Percentiles rank a stretch among this genome's conserved stretches.
These are phyloP conservation scores for Sugiyamaella grinbergsii DNA, from an alignment of 1,139 yeast genomes.

Conservation along the genomic window DNA sequence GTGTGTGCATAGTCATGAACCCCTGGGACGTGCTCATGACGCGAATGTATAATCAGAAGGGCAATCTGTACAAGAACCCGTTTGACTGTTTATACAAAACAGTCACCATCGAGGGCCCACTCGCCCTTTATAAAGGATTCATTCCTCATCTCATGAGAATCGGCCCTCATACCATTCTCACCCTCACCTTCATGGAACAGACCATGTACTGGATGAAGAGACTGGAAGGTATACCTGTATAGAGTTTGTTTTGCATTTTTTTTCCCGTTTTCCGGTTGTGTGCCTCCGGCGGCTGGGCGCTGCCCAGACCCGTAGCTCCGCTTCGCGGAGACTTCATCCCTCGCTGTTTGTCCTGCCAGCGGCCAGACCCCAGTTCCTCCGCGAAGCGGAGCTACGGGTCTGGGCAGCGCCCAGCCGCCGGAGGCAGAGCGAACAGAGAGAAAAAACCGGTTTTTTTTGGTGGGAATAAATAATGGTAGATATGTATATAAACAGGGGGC, in stretches of 20 bases:
- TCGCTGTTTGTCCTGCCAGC: no score
- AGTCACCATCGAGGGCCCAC: constrained; percentile 74
- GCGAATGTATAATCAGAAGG: constrained; percentile 92
- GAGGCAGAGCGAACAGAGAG: constrained; percentile 6
- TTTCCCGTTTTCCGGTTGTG: no score
- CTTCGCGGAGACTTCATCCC: constrained; percentile 4
- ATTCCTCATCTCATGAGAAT: constrained; percentile 89
- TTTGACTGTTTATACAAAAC: constrained; percentile 87
- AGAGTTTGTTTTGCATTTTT: constrained; percentile 16
- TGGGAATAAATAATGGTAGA: constrained; percentile 11
- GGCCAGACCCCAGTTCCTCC: constrained; percentile 1
- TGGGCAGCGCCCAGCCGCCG: constrained; percentile 17
- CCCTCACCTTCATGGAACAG: constrained; percentile 93
- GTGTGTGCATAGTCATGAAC: constrained; percentile 93
- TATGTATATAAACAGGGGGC: constrained; percentile 9
- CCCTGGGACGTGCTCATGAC: constrained; percentile 97
- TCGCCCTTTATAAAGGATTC: constrained; percentile 92
- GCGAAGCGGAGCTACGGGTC: constrained; percentile 11
- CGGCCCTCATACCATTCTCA: constrained; percentile 92
- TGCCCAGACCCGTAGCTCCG: constrained; percentile 12
- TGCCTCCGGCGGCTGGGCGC: no score
- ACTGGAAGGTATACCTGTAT: constrained; percentile 44
- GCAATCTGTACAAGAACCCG: constrained; percentile 81
- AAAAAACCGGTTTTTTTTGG: background rate
- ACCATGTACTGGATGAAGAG: constrained; percentile 62